These are phyloP conservation scores for Tulasnella sp. DNA, from an alignment of 768 basidiomycete genomes.

Conservation along the genomic window DNA sequence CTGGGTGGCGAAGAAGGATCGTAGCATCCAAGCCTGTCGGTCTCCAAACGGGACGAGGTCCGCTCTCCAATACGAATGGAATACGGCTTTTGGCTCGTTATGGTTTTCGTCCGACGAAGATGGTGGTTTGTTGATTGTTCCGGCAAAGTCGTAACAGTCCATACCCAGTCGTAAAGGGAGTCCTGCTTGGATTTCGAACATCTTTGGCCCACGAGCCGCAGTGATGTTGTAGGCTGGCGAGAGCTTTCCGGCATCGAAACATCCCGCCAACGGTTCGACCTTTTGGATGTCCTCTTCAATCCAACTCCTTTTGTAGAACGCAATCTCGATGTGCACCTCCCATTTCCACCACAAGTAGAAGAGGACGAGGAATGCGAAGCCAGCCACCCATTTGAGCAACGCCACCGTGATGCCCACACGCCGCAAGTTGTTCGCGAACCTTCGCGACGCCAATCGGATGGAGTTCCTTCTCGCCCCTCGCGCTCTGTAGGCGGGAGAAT, in stretches of 20 bases:
- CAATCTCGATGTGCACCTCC: conserved; percentile 81
- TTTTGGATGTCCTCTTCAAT: conserved; percentile 65
- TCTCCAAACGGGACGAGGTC: no score
- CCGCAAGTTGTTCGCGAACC: not conserved
- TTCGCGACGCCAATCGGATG: not conserved
- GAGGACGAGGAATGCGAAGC: conserved; percentile 45
- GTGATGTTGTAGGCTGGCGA: conserved; percentile 60
- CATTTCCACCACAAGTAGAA: conserved; percentile 47
- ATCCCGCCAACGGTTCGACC: conserved; percentile 61
- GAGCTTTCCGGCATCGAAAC: conserved; percentile 61
- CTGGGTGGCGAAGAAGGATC: no score
- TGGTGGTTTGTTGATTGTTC: conserved; percentile 55
- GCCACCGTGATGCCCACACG: not conserved
- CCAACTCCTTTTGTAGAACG: conserved; percentile 75
- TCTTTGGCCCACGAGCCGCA: conserved; percentile 50
- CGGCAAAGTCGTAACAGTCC: conserved; percentile 92
- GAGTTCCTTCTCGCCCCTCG: not conserved
- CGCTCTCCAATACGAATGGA: conserved; percentile 95
- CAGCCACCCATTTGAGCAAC: conserved; percentile 1
- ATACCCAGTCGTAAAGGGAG: conserved; percentile 70
- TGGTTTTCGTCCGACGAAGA: conserved; percentile 26
- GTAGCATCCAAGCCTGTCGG: no score
- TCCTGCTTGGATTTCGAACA: conserved; percentile 74
- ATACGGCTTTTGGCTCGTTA: conserved; percentile 44
- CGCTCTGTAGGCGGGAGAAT: not conserved